Evolutionary conservation across 2,329 filamentous ascomycete genomes (phyloP), one percentile per base, ranked within the genome.

Genomic region (Stemphylium vesicarium): DNA sequence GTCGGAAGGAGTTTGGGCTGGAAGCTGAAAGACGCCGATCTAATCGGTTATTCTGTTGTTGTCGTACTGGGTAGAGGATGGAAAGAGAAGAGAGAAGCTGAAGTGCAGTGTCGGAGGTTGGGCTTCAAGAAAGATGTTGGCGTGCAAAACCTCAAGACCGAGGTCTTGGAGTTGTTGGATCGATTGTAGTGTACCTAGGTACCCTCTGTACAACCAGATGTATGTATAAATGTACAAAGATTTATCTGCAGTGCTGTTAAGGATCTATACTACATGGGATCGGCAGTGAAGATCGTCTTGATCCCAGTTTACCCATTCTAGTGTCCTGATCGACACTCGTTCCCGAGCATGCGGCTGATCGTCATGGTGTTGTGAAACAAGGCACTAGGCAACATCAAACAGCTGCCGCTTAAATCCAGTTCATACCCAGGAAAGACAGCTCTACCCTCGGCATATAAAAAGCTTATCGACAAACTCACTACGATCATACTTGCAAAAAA

Each of bases 11-110:
- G 83, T 1, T 81, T 97, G 57, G 84, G 86, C 3, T 96, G 91
- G 91, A 98, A 96, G 74, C 80, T 98, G 70, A 87, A 86, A 33
- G 95, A 99, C 77, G 95, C 94, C 1, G 93, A 98, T 74, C 73
- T 95, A 53, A 85, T 94, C 50, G 95, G 95, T 3, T 96, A 96
- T 72, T 94, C 94, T 0, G 81, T 98, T 11, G 81, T 94, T 8
- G 81, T 97, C 11, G 82, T 97, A 2, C 75, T 98, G 29, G 94
- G 94, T 6, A 59, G 62, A 15, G 57, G 56, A 7, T 77, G 74
- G 74, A 68, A 64, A 57, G 64, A 71, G 33, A 65, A 37, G 42
- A 54, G 56, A 52, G 75, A 81, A 13, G 84, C 89, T 33, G 92
- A 96, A 73, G 84, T 96, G 26, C 91, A 96, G 70, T 94, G 91